A percentile compares a stretch with the other conserved stretches of the same genome.
These are phyloP conservation scores for Colletotrichum somersetense DNA, from an alignment of 2,329 filamentous ascomycete species.

Conservation along the genomic window DNA sequence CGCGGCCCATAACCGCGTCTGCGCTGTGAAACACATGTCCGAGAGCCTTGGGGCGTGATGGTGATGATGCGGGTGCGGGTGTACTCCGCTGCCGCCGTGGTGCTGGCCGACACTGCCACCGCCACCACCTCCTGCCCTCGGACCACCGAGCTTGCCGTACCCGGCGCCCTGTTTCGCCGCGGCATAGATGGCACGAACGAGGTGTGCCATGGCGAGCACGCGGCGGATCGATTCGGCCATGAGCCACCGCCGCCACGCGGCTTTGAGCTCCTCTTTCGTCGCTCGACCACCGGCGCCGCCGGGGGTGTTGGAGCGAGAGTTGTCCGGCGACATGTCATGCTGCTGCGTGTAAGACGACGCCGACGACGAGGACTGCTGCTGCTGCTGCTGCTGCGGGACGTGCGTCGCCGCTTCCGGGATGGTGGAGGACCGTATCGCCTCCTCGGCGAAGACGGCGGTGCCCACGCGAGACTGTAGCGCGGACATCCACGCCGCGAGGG, in stretches of 20 bases:
- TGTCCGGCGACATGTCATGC: conserved; percentile 28
- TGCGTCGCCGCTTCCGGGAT: conserved; percentile 21
- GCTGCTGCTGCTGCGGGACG: conserved; percentile 21
- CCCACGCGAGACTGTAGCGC: conserved; percentile 41
- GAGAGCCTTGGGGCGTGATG: conserved; percentile 26
- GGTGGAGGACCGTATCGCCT: conserved; percentile 19
- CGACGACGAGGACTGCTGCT: conserved; percentile 24
- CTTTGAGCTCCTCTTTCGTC: conserved; percentile 38
- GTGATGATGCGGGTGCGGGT: conserved; percentile 11
- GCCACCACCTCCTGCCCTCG: neutral
- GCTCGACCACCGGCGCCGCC: conserved; percentile 11
- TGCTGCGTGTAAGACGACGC: conserved; percentile 31
- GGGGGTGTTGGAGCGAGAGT: conserved; percentile 35
- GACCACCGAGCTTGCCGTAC: conserved; percentile 23
- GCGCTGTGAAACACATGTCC: conserved; percentile 43
- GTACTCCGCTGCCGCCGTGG: conserved; percentile 8
- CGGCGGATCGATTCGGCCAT: conserved; percentile 42
- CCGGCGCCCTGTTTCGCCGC: conserved; percentile 39
- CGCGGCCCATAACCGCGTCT: conserved; percentile 41
- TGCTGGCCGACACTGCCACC: conserved; percentile 14
- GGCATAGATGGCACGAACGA: conserved; percentile 41
- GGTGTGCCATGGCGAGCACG: conserved; percentile 38
- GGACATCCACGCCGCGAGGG: conserved; percentile 41
- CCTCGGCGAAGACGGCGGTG: conserved; percentile 32
- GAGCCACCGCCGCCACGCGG: conserved; percentile 42